Conservation (phyloP, 352 stramenopile species). For the Globisporangium parvum region DNA sequence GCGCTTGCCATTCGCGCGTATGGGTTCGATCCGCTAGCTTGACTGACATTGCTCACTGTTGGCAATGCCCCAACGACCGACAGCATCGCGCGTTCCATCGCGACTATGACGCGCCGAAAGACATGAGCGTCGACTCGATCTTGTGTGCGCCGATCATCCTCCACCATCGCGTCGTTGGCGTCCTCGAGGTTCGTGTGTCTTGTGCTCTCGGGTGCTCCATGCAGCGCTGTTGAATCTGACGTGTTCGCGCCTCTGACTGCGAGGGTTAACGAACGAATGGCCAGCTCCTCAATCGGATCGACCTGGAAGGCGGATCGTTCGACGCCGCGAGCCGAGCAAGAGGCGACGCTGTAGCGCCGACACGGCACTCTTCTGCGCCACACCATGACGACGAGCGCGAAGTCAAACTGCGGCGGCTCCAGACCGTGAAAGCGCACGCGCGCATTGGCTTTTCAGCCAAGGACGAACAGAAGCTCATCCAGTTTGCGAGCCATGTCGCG, state of each 20-base stretch:
- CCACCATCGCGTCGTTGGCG: conserved; percentile 42
- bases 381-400: conserved; percentile 27
- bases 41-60: not conserved
- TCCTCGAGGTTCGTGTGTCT: conserved; percentile 32
- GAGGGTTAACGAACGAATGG: too few species aligned
- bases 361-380: not conserved
- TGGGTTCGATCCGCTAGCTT: too few species aligned
- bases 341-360: too few species aligned
- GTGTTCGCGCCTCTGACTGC: too few species aligned
- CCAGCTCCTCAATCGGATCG: conserved; percentile 55
- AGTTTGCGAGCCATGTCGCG: conserved; percentile 50
- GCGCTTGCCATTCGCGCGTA: not conserved
- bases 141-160: conserved; percentile 49
- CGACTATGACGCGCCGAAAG: conserved; percentile 53
- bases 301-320: conserved; percentile 11
- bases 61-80: too few species aligned
- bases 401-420: conserved; percentile 29
- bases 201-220: too few species aligned
- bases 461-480: conserved; percentile 61
- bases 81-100: conserved; percentile 53
- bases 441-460: conserved; percentile 43
- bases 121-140: conserved; percentile 46
- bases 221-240: too few species aligned
- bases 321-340: too few species aligned
- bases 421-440: conserved; percentile 19